These are phyloP conservation scores for Komagataella kurtzmanii DNA, from an alignment of 805 yeast genomes.

Conservation along the genomic window DNA sequence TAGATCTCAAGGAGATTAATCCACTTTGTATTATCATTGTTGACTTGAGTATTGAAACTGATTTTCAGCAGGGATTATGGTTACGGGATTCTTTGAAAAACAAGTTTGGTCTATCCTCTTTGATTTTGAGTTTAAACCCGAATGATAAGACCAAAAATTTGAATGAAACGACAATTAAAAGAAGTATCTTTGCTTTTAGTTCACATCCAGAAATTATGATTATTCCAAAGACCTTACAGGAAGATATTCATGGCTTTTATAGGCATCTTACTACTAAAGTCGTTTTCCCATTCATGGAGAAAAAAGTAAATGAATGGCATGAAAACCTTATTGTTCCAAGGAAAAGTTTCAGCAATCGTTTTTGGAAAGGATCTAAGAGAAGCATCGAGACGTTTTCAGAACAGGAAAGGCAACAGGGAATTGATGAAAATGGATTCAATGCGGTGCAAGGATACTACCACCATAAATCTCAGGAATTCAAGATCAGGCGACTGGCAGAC, in stretches of 20 bases:
- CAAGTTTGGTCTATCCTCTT: slow-evolving; percentile 9
- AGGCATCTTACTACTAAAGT: slow-evolving; percentile 33
- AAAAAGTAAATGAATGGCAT: slow-evolving; percentile 71
- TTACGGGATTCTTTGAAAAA: slow-evolving; percentile 18
- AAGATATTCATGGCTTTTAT: slow-evolving; percentile 22
- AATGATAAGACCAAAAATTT: slow-evolving; percentile 2
- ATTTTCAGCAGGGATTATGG: slow-evolving; percentile 22
- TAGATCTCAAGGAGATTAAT: slow-evolving; percentile 50
- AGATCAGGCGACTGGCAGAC: slow-evolving; percentile 75
- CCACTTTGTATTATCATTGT: slow-evolving; percentile 38
- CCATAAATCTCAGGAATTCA: slow-evolving; percentile 54
- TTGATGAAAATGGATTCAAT: slow-evolving; percentile 26
- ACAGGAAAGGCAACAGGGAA: slow-evolving; percentile 1
- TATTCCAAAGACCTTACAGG: slow-evolving; percentile 9
- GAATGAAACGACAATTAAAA: slow-evolving; percentile 1
- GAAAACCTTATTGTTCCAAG: slow-evolving; percentile 70
- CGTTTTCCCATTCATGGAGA: slow-evolving; percentile 76
- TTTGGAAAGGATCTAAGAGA: slow-evolving; percentile 26
- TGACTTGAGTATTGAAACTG: slow-evolving; percentile 28
- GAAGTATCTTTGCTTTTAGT: background rate
- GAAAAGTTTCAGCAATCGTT: slow-evolving; percentile 60
- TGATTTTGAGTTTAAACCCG: slow-evolving; percentile 4
- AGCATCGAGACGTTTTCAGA: background rate
- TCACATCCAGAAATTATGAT: background rate
- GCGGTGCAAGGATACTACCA: slow-evolving; percentile 42